Percentiles rank a stretch among this genome's conserved stretches.
Evolutionary conservation across 495 filamentous ascomycete species (phyloP).

Genomic region (Stereocaulon alpinum): DNA sequence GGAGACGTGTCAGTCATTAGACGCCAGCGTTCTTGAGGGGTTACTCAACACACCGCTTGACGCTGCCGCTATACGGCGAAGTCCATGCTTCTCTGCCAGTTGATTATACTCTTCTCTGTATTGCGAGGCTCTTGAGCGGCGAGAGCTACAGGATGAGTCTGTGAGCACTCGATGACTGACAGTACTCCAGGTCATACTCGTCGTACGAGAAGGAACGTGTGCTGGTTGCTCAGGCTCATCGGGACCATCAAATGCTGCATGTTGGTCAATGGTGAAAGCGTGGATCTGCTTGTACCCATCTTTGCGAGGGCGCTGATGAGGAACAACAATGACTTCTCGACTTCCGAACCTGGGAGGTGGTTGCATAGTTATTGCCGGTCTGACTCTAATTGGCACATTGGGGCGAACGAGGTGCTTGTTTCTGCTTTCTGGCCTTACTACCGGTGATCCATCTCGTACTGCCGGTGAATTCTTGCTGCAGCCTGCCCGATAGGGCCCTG

Average conservation of each 20-base stretch:
- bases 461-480: not conserved
- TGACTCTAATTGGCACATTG: not conserved
- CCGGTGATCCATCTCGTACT: not conserved
- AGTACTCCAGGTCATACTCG: conserved; percentile 24
- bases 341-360: conserved; percentile 10
- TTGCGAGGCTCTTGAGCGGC: conserved; percentile 26
- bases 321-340: conserved; percentile 6
- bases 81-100: conserved; percentile 35
- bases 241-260: too few species aligned
- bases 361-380: not conserved
- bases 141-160: conserved; percentile 19
- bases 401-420: not conserved
- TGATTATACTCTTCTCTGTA: conserved; percentile 46
- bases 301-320: conserved; percentile 5
- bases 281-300: not conserved
- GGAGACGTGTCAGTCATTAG: not conserved
- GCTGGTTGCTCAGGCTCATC: not conserved
- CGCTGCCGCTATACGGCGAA: conserved; percentile 10
- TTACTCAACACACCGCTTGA: conserved; percentile 2
- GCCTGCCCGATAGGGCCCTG: not conserved
- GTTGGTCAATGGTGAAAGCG: not conserved
- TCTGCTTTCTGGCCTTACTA: conserved; percentile 1
- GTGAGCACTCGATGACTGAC: conserved; percentile 18
- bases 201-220: conserved; percentile 17
- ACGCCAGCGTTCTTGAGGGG: not conserved